Evolutionary conservation across 108 stramenopile genomes (phyloP), one percentile per base, ranked within the genome.

Genomic region (Phaeodactylum tricornutum): DNA sequence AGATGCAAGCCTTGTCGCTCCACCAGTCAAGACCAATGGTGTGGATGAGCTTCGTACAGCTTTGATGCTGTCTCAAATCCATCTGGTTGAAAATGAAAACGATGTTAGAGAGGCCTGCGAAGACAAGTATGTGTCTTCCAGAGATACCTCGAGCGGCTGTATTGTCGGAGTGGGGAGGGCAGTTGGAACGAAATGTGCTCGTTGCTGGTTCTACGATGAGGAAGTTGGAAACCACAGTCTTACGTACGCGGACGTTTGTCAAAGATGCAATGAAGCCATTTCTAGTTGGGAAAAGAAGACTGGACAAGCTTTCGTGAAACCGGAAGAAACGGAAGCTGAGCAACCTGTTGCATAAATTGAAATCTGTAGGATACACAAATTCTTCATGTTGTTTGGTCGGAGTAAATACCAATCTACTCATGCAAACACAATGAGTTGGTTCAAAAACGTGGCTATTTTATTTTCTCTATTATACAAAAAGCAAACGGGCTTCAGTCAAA

Each of bases 171-270:
- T 90, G 2, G 59, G 61, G 30, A 83, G 81, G 46, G 88, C 87
- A 3, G 61, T 75, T n/a, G 88, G 87, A 43, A 44, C 30, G 12
- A 89, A 87, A 41, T 94, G 92, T 53, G 86, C 69, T 14, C 74
- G 92, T 22, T 94, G 92, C 53, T 94, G 92, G 92, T 94, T 90
- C 43, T 85, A 87, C 59, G 88, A 87, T 44, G 71, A 62, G 45
- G 47, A 71, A 42, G 63, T 90, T 42, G 92, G 87, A 1, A 67
- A 67, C 19, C 66, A 69, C 19, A 77, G 59, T 2, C 55, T 62
- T 21, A 58, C 59, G 6, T 71, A 78, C 47, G 64, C 46, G 7
- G 87, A 87, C 65, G 70, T 77, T 30, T 93, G 92, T 56, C 82
- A 85, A 47, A 66, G 92, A 64, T 93, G 92, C 51, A 84, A 84